Conservation (phyloP, 1,284 basidiomycete genomes). For the Ustilago loliicola region DNA sequence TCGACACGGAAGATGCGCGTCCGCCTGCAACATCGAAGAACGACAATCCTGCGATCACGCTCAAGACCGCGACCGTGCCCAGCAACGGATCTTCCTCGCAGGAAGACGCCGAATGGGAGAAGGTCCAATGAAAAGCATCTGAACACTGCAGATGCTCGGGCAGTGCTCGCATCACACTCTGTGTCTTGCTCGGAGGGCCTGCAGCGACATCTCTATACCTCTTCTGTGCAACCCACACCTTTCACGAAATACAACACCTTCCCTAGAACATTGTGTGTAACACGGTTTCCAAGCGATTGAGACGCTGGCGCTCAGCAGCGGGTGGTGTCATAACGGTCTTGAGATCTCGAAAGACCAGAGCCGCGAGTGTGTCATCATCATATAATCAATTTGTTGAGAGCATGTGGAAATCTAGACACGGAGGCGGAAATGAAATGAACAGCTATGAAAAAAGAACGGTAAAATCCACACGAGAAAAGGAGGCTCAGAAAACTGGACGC, state of each 20-base stretch:
- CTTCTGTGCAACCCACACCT: background rate
- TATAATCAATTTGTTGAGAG: no score
- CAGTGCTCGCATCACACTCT: background rate
- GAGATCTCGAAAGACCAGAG: no score
- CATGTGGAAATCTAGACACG: no score
- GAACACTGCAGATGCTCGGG: background rate
- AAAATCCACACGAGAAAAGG: no score
- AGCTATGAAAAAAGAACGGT: no score
- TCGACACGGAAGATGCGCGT: conserved; percentile 34
- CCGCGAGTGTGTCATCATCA: no score
- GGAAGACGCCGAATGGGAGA: conserved; percentile 53
- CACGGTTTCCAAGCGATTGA: no score
- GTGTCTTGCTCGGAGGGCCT: background rate
- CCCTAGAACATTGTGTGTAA: no score
- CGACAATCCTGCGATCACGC: conserved; percentile 22
- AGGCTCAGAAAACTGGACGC: no score
- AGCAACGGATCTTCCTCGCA: conserved; percentile 29
- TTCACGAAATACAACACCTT: background rate
- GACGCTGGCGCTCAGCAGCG: no score
- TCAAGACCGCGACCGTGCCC: conserved; percentile 47
- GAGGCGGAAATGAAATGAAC: no score
- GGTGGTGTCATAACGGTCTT: no score
- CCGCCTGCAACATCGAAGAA: conserved; percentile 26
- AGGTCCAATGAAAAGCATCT: conserved; percentile 34
- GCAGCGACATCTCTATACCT: conserved; percentile 2